phyloP scores from a whole-genome alignment of 1,139 yeast species.

The Pichia sp. region DNA sequence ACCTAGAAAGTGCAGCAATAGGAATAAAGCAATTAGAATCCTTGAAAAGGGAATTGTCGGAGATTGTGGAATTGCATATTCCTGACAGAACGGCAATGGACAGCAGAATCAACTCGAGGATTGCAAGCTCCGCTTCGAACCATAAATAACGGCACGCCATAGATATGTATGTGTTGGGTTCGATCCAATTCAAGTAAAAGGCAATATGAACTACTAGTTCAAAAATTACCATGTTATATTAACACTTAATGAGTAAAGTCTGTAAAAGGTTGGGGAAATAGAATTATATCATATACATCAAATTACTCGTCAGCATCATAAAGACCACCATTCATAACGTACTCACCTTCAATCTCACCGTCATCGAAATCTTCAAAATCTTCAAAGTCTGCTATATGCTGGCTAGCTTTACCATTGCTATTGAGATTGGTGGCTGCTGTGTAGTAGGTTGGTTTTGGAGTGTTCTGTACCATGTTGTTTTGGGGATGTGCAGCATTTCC shows the following conservation, averaged over 20 bases:
- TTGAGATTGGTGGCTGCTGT: background rate
- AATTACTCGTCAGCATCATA: constrained; percentile 7
- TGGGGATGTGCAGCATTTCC: background rate
- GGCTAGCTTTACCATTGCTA: background rate
- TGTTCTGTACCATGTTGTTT: background rate
- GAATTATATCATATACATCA: background rate
- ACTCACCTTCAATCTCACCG: constrained; percentile 21
- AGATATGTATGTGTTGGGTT: background rate
- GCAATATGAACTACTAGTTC: background rate
- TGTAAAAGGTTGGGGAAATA: too few species aligned
- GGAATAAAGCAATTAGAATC: constrained; percentile 60
- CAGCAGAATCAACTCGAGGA: constrained; percentile 46
- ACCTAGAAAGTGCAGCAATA: constrained; percentile 62
- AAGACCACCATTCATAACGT: constrained; percentile 12
- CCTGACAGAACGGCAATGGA: constrained; percentile 85
- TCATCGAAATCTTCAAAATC: constrained; percentile 25
- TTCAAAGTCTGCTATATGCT: constrained; percentile 15
- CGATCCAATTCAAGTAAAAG: background rate
- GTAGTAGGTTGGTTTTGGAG: background rate
- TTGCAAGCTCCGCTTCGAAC: constrained; percentile 16
- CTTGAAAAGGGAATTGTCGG: constrained; percentile 61
- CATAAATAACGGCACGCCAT: background rate
- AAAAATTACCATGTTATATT: background rate
- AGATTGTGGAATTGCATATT: constrained; percentile 60
- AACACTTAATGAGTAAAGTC: too few species aligned